Evolutionary conservation across 345 rosid species (phyloP), one percentile per base, ranked within the genome.

Genomic region (Moringa oleifera): DNA sequence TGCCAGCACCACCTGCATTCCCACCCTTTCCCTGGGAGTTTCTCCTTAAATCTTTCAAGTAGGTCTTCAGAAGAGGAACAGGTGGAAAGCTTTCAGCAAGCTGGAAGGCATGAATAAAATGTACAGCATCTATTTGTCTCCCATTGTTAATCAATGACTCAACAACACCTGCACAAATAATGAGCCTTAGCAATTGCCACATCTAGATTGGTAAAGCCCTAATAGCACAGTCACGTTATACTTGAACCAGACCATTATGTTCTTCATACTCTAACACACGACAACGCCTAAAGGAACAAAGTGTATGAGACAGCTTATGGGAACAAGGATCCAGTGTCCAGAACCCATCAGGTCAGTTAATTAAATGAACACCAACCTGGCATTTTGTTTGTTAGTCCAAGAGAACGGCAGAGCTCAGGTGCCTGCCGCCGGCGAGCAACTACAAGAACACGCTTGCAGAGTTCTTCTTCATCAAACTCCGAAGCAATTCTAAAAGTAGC

Each of bases 401-500:
- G 80, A 68, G 85, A 76, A 62, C 65, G 75, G 79, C 85, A 82
- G 59, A 82, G 82, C 80, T 78, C 80, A 78, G 85, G 79, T 68
- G 90, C 77, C 75, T 78, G 85, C 82, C 78, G 70, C 73, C 71
- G 71, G 67, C 55, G 79, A 68, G 90, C 73, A 66, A 78, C 71
- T 65, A 79, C 67, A 68, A 77, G 79, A 53, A 80, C 79, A 74
- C 80, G 83, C 85, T 80, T 80, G 82, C 80, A 85, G 83, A 85
- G 87, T 77, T 82, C 76, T 50, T 80, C 85, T 55, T 70, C 80
- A 63, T 80, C 78, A 78, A 85, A 85, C 82, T 82, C 85, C 57
- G 78, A 80, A 80, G 82, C 82, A 68, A 85, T 79, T 73, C 81
- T 79, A 80, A 78, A 85, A 73, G 87, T 82, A 51, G 83, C 75